A percentile compares a stretch with the other conserved stretches of the same genome.
Conservation (phyloP, 2,329 filamentous ascomycete species). For the Ceratocystis cubensis region DNA sequence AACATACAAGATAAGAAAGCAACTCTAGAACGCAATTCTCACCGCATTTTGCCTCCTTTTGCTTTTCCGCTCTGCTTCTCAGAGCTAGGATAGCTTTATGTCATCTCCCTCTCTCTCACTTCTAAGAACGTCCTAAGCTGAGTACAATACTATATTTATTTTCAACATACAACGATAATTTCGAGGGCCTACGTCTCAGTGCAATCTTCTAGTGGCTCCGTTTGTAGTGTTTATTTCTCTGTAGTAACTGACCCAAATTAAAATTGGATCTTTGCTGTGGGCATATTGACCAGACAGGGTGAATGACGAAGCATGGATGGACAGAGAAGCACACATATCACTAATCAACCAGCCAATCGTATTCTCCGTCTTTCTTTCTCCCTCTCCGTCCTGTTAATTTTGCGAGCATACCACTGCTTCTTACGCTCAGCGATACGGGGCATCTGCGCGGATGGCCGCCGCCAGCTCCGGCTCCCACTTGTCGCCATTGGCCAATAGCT, state of each 20-base stretch:
- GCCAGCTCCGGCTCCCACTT: slow-evolving; percentile 98
- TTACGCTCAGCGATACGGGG: slow-evolving; percentile 62
- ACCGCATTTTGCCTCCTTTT: too few relatives aligned
- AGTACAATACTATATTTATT: too few relatives aligned
- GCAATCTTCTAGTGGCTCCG: too few relatives aligned
- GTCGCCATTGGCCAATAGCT: slow-evolving; percentile 76
- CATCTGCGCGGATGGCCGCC: slow-evolving; percentile 80
- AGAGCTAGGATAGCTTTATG: too few relatives aligned
- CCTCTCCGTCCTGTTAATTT: slow-evolving; percentile 4
- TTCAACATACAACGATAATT: too few relatives aligned
- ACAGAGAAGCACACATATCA: neutral
- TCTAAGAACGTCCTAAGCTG: too few relatives aligned
- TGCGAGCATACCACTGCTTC: too few relatives aligned
- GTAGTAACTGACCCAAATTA: slow-evolving; percentile 4
- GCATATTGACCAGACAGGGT: slow-evolving; percentile 2
- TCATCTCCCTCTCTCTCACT: too few relatives aligned
- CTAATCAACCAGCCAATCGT: neutral
- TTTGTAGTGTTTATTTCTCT: neutral
- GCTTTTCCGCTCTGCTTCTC: too few relatives aligned
- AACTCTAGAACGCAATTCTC: too few relatives aligned
- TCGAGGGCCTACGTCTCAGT: too few relatives aligned
- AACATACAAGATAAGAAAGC: too few relatives aligned
- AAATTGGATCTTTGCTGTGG: neutral
- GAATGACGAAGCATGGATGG: neutral
- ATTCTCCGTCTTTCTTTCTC: neutral